phyloP scores from a whole-genome alignment of 805 yeast genomes.

The Lipomyces yamadae region DNA sequence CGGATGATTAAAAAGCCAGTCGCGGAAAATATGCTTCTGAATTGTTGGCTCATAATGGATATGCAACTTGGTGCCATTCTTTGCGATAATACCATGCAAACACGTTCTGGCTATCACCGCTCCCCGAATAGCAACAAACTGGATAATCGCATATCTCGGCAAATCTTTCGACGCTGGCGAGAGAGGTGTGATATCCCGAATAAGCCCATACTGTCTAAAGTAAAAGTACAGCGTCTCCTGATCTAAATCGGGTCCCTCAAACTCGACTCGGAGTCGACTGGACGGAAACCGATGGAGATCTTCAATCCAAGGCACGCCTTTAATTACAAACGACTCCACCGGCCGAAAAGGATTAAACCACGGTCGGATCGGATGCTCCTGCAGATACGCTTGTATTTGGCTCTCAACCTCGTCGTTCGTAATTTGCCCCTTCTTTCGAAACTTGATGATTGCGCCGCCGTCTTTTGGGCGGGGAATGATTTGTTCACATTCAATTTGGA shows the following conservation, averaged over 20 bases:
- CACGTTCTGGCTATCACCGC: slow-evolving; percentile 91
- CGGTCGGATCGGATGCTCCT: slow-evolving; percentile 38
- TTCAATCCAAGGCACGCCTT: slow-evolving; percentile 96
- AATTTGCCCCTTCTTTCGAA: slow-evolving; percentile 59
- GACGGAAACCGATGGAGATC: slow-evolving; percentile 82
- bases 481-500: slow-evolving; percentile 55
- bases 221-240: slow-evolving; percentile 82
- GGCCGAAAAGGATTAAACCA: slow-evolving; percentile 52
- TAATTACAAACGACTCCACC: slow-evolving; percentile 71
- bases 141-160: slow-evolving; percentile 59
- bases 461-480: slow-evolving; percentile 77
- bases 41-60: slow-evolving; percentile 69
- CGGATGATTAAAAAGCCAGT: slow-evolving; percentile 73
- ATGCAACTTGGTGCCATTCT: slow-evolving; percentile 64
- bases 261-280: slow-evolving; percentile 62
- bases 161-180: slow-evolving; percentile 52
- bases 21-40: slow-evolving; percentile 58
- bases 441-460: slow-evolving; percentile 92
- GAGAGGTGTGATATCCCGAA: slow-evolving; percentile 71
- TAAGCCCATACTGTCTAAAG: slow-evolving; percentile 85
- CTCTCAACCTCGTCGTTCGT: slow-evolving; percentile 59
- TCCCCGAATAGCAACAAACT: slow-evolving; percentile 61
- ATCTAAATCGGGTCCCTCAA: slow-evolving; percentile 72
- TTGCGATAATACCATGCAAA: slow-evolving; percentile 72
- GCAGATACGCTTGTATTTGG: slow-evolving; percentile 53